Evolutionary conservation across 345 rosid genomes (phyloP).

Genomic region (Abelmoschus esculentus): DNA sequence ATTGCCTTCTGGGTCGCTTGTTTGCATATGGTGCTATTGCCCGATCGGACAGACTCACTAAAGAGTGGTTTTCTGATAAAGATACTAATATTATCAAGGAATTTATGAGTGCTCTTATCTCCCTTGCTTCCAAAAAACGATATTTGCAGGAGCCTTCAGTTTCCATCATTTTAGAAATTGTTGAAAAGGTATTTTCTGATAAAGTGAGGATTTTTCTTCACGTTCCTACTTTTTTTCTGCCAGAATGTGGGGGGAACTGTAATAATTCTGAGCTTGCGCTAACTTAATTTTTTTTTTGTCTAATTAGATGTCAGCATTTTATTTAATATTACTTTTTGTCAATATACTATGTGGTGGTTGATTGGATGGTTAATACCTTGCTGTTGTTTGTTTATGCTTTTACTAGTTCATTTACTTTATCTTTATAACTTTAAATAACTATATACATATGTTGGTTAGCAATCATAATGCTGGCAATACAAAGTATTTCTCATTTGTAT

Average conservation of each 20-base stretch:
- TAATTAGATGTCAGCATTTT: no score
- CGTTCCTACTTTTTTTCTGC: neutral
- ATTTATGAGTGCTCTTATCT: slow-evolving; percentile 45
- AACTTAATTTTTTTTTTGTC: no score
- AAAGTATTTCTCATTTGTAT: neutral
- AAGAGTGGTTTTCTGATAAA: slow-evolving; percentile 54
- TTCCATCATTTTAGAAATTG: slow-evolving; percentile 52
- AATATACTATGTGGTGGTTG: neutral
- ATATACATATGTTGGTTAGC: neutral
- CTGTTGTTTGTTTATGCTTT: neutral
- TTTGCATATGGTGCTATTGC: slow-evolving; percentile 87
- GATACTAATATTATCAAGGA: slow-evolving; percentile 49
- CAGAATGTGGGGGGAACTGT: neutral
- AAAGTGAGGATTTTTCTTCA: neutral
- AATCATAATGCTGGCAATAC: neutral
- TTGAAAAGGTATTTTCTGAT: slow-evolving; percentile 50
- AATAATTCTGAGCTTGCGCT: neutral
- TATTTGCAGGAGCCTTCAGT: slow-evolving; percentile 90
- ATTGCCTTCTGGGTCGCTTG: slow-evolving; percentile 76
- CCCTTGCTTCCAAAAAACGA: slow-evolving; percentile 65
- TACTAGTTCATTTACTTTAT: neutral
- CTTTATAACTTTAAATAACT: neutral
- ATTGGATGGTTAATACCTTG: neutral
- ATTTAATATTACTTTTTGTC: neutral
- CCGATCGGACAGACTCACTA: slow-evolving; percentile 57